Conservation (phyloP, 768 basidiomycete genomes). For the Gymnopilus junonius region DNA sequence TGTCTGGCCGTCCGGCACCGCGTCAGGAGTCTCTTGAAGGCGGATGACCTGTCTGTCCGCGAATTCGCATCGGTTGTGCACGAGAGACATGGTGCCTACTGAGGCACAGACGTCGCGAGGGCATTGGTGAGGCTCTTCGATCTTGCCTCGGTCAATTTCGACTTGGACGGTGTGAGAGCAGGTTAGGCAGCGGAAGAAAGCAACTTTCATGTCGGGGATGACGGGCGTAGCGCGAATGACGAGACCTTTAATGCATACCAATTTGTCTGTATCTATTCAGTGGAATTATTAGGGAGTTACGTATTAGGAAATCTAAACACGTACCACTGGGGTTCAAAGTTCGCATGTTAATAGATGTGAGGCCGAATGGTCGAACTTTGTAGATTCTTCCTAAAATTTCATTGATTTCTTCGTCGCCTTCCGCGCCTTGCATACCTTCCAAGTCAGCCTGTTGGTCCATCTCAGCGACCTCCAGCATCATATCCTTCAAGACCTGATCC, state of each 20-base stretch:
- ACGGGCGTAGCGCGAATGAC: slow-evolving; percentile 97
- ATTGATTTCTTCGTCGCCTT: slow-evolving; percentile 84
- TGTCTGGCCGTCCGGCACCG: slow-evolving; percentile 97
- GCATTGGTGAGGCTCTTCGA: slow-evolving; percentile 90
- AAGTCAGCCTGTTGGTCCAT: slow-evolving; percentile 71
- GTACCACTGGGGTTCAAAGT: slow-evolving; percentile 91
- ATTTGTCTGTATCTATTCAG: slow-evolving; percentile 90
- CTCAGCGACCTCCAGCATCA: slow-evolving; percentile 88
- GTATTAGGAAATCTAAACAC: slow-evolving; percentile 17
- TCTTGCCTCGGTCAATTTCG: slow-evolving; percentile 97
- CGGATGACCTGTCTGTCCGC: slow-evolving; percentile 95
- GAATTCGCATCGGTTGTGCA: slow-evolving; percentile 97
- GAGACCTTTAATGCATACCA: slow-evolving; percentile 94
- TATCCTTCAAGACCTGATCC: slow-evolving; percentile 94
- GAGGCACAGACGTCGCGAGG: slow-evolving; percentile 92
- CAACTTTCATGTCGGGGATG: slow-evolving; percentile 98
- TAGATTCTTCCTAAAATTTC: slow-evolving; percentile 89
- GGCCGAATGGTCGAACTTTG: slow-evolving; percentile 92
- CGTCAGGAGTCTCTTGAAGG: slow-evolving; percentile 96
- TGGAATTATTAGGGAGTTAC: not conserved
- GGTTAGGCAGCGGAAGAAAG: slow-evolving; percentile 96
- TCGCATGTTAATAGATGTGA: slow-evolving; percentile 88
- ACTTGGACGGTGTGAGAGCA: slow-evolving; percentile 98
- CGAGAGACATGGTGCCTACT: slow-evolving; percentile 89
- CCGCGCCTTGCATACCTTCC: slow-evolving; percentile 76